Evolutionary conservation across 169 alveolate genomes (phyloP), one percentile per base, ranked within the genome.

Genomic region (Theileria luwenshuni): DNA sequence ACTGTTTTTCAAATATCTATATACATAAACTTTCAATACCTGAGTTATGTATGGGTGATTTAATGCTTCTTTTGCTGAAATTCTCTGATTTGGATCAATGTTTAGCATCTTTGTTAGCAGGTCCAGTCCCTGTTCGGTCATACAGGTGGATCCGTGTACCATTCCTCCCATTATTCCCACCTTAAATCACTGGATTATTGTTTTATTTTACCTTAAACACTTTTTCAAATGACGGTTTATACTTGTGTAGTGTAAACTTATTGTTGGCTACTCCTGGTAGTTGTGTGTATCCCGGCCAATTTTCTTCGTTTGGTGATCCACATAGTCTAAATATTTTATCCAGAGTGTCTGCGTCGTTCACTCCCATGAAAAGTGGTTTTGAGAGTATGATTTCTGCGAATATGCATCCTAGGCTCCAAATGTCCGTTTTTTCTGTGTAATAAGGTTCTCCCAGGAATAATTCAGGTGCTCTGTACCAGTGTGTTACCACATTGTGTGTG

Each of bases 401-500:
- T 62, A 96, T 96, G 68, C 98, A 95, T 17, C 99, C 99, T 15
- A 95, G 87, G 60, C 98, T 94, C 99, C 99, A 97, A 28, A 97
- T 91, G 84, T 97, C 99, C 0, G 97, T 97, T 33, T 98, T 95
- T 59, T 96, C 95, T 17, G 98, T 91, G 76, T 97, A 97, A 71
- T 92, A 85, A 69, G 92, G 91, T 70, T 93, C 92, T 0, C 99
- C 99, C 69, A 97, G 91, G 65, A 97, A 90, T 15, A 97, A 92
- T 83, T 97, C 99, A 33, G 99, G 99, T 17, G 99, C 97, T 47
- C 99, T 80, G 79, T 97, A 97, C 99, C 99, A 97, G 43, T 96
- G 93, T 19, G 99, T 96, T 17, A 97, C 97, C 10, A 97, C 97
- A 62, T 95, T 97, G 69, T 96, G 95, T 25, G 99, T 97, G 68